These are phyloP conservation scores for Tricholoma terreum DNA, from an alignment of 768 basidiomycete genomes.

Conservation along the genomic window DNA sequence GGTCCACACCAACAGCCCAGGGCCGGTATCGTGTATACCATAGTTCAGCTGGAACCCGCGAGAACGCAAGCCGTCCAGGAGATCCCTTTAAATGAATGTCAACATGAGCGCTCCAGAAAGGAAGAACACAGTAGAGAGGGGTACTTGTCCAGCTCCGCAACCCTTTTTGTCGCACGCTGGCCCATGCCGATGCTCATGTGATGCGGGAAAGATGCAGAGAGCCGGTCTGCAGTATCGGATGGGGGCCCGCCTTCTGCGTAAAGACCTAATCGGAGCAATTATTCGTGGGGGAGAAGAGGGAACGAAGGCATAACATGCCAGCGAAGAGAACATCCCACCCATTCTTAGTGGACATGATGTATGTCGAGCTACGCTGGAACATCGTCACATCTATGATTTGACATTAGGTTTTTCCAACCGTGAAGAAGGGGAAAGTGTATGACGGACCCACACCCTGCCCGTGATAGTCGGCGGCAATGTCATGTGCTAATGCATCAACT, in stretches of 20 bases:
- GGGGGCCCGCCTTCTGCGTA: conserved; percentile 8
- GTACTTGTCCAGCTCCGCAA: conserved; percentile 16
- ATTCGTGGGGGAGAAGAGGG: background rate
- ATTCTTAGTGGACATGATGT: conserved; percentile 18
- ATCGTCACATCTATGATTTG: conserved; percentile 47
- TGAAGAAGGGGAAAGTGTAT: background rate
- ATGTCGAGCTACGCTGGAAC: conserved; percentile 50
- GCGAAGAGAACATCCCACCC: conserved; percentile 21
- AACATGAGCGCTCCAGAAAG: background rate
- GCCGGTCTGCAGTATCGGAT: conserved; percentile 12
- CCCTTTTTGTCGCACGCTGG: conserved; percentile 8
- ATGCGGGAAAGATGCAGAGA: conserved; percentile 13
- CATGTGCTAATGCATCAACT: conserved; percentile 33
- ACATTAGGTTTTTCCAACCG: background rate
- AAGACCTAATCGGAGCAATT: conserved; percentile 1
- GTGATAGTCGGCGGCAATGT: conserved; percentile 42
- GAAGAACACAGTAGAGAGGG: background rate
- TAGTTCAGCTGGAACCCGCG: conserved; percentile 36
- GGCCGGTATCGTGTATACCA: conserved; percentile 37
- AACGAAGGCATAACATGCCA: conserved; percentile 17
- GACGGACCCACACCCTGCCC: conserved; percentile 40
- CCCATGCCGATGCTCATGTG: conserved; percentile 7
- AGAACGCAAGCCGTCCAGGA: conserved; percentile 34
- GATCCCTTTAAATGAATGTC: conserved; percentile 22
- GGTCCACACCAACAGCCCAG: conserved; percentile 26